phyloP scores from a whole-genome alignment of 352 stramenopile species.

The Globisporangium cystogenes region DNA sequence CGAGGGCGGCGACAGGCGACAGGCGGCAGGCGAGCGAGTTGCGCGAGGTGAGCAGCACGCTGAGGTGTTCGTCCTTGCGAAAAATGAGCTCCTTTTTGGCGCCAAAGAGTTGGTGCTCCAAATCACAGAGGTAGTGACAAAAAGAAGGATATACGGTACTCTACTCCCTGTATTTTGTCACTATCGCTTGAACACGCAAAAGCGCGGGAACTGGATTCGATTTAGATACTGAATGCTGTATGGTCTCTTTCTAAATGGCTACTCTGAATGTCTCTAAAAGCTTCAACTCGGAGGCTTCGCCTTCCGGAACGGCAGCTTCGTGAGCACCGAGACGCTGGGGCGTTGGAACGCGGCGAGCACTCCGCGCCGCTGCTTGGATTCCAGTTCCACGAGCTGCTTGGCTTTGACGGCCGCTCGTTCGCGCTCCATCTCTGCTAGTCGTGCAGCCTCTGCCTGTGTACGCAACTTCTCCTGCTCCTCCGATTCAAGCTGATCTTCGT shows the following conservation, averaged over 20 bases:
- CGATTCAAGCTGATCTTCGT: constrained; percentile 31
- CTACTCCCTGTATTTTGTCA: too few relatives aligned
- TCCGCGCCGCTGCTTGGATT: constrained; percentile 12
- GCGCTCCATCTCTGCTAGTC: constrained; percentile 1
- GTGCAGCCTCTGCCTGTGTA: constrained; percentile 8
- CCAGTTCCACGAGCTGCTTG: constrained; percentile 10
- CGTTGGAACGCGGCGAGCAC: constrained; percentile 18
- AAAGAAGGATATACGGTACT: background rate
- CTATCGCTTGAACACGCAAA: too few relatives aligned
- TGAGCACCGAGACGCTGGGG: constrained; percentile 8
- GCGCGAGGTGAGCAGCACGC: background rate
- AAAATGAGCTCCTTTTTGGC: background rate
- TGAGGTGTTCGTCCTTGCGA: too few relatives aligned
- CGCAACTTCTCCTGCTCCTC: constrained; percentile 31
- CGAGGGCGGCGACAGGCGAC: too few relatives aligned
- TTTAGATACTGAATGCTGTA: background rate
- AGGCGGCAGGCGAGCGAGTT: too few relatives aligned
- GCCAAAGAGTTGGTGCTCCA: background rate
- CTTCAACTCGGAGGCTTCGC: too few relatives aligned
- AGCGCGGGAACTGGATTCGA: background rate
- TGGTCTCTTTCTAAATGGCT: background rate
- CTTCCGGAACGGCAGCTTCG: constrained; percentile 9
- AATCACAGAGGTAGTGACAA: background rate
- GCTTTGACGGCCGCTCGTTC: constrained; percentile 14
- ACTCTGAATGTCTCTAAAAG: too few relatives aligned